phyloP scores from a whole-genome alignment of 306 rosid species.

The Cicer pinnatifidum region DNA sequence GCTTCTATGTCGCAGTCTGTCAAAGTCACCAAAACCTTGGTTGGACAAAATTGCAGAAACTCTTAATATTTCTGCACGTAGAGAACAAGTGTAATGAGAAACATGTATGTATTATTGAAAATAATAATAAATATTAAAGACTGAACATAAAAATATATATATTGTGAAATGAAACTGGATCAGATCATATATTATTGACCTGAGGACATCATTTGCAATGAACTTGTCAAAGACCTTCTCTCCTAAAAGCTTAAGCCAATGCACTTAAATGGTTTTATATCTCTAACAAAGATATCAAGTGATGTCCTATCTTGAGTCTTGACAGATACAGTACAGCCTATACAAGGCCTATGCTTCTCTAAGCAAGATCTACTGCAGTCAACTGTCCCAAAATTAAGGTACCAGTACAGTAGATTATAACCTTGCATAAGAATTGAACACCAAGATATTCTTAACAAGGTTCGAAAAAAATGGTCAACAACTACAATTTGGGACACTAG shows the following conservation, averaged over 20 bases:
- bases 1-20: constrained; percentile 94
- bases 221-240: constrained; percentile 18
- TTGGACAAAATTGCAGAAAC: constrained; percentile 97
- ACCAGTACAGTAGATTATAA: too few relatives aligned
- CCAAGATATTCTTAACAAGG: not conserved
- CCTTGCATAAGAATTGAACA: not conserved
- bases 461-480: too few relatives aligned
- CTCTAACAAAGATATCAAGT: not conserved
- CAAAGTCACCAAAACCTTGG: constrained; percentile 96
- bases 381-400: too few relatives aligned
- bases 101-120: constrained; percentile 3
- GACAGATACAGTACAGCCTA: constrained; percentile 2
- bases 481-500: too few relatives aligned
- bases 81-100: constrained; percentile 42
- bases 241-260: constrained; percentile 1
- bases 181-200: constrained; percentile 11
- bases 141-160: not conserved
- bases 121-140: not conserved
- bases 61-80: constrained; percentile 80
- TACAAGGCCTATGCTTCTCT: constrained; percentile 12
- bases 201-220: constrained; percentile 15
- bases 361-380: not conserved
- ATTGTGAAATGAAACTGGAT: not conserved
- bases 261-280: constrained; percentile 25
- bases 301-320: not conserved